Evolutionary conservation across 1,139 yeast genomes (phyloP), one percentile per base, ranked within the genome.

Genomic region (Lodderomyces beijingensis): DNA sequence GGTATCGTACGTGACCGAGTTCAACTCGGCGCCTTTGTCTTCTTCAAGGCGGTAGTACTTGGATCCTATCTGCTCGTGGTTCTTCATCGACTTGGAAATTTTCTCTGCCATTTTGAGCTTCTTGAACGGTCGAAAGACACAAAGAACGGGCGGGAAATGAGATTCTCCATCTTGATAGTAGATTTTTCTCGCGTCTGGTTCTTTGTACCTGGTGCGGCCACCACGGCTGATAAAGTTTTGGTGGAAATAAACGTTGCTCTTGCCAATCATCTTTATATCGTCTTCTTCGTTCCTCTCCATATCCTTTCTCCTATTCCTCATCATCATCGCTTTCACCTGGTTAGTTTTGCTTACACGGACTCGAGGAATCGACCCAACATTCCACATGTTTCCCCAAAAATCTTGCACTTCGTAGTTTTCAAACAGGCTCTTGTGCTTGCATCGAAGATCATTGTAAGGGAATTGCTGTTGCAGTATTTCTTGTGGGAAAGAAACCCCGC

Each of bases 101-200:
- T 24, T 10, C 24, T 37, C 68, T 70, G 63, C 62, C 2, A 66
- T 46, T 25, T 65, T 60, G n/a, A n/a, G n/a, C 25, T 60, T 49
- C 39, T 75, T 79, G 42, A 70, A 65, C 0, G 81, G 82, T 38
- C 84, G 57, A 43, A 74, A 77, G 33, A 74, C 49, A 0, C 72
- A 72, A 27, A 74, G 38, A 0, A 74, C 71, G 1, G 67, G 68
- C 17, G 57, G 70, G 48, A 52, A 65, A 16, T 43, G 38, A 3
- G 39, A 34, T 2, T 23, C 23, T 16, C 29, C 16, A 8, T 19
- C 21, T 8, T 19, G 21, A 32, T 50, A 52, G 12, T 64, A 68
- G 3, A 62, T 50, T 13, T 63, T 58, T 26, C 57, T 41, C 4
- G 57, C 55, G 20, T 51, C 48, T 4, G 37, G 31, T 6, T 50